phyloP scores from a whole-genome alignment of 352 stramenopile species.

The Plasmopara muralis region DNA sequence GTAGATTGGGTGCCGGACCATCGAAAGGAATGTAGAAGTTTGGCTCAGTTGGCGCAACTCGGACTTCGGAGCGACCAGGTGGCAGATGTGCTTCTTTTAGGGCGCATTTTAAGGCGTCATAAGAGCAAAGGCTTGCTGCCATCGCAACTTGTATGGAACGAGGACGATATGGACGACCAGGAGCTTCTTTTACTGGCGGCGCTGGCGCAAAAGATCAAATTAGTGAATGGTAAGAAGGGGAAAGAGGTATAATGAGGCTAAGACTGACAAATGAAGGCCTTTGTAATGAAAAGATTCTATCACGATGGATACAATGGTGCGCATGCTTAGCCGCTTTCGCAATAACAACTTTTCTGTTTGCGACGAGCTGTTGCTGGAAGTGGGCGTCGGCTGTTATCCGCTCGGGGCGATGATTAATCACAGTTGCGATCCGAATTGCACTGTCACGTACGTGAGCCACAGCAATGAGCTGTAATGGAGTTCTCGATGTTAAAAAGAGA shows the following conservation, averaged over 20 bases:
- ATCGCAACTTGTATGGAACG: conserved; percentile 45
- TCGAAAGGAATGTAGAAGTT: conserved; percentile 43
- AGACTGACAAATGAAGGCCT: not conserved
- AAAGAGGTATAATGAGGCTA: not conserved
- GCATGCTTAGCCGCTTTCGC: conserved; percentile 64
- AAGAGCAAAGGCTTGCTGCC: conserved; percentile 12
- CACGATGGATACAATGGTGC: conserved; percentile 36
- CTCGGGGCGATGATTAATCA: conserved; percentile 75
- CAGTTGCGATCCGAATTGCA: conserved; percentile 63
- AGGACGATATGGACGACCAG: conserved; percentile 40
- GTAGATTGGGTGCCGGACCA: conserved; percentile 59
- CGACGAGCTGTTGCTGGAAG: conserved; percentile 47
- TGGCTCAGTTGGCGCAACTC: conserved; percentile 38
- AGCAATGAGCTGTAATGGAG: not conserved
- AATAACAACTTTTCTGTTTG: conserved; percentile 80
- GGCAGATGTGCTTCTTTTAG: conserved; percentile 51
- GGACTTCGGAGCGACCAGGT: conserved; percentile 32
- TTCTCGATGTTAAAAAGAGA: not conserved
- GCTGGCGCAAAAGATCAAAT: conserved; percentile 43
- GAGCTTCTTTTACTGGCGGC: conserved; percentile 44
- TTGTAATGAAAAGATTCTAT: conserved; percentile 10
- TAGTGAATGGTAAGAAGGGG: conserved; percentile 30
- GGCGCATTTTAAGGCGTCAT: conserved; percentile 34
- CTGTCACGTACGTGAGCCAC: conserved; percentile 41
- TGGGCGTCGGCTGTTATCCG: conserved; percentile 56